A percentile compares a stretch with the other conserved stretches of the same genome.
Evolutionary conservation across 768 basidiomycete species (phyloP).

Genomic region (Flagelloscypha sp.): DNA sequence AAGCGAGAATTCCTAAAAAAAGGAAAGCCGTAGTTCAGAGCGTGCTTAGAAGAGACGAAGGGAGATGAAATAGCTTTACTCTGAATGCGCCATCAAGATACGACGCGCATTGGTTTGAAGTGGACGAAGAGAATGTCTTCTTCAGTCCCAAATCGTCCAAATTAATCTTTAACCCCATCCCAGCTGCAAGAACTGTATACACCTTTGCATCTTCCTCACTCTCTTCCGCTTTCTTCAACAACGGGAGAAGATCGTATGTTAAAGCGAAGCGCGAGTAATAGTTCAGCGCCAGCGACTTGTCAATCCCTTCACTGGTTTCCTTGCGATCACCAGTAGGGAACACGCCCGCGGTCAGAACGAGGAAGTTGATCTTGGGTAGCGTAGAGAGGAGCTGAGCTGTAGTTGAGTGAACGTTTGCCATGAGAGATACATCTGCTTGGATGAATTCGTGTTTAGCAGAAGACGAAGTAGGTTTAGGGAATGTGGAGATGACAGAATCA

Average conservation of each 20-base stretch:
- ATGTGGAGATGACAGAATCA: not conserved
- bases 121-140: slow-evolving; percentile 20
- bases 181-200: slow-evolving; percentile 23
- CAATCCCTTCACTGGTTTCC: slow-evolving; percentile 27
- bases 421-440: slow-evolving; percentile 30
- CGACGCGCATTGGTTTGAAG: slow-evolving; percentile 13
- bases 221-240: slow-evolving; percentile 21
- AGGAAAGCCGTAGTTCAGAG: too few species aligned
- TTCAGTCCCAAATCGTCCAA: slow-evolving; percentile 28
- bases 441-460: slow-evolving; percentile 28
- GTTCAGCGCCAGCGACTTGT: slow-evolving; percentile 21
- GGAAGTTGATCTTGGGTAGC: slow-evolving; percentile 31
- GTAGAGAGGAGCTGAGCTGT: slow-evolving; percentile 20
- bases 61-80: too few species aligned
- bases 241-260: slow-evolving; percentile 23
- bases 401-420: slow-evolving; percentile 28
- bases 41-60: too few species aligned
- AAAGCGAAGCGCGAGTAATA: slow-evolving; percentile 29
- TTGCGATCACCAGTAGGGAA: slow-evolving; percentile 17
- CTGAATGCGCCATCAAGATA: too few species aligned
- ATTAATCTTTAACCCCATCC: slow-evolving; percentile 19
- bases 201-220: slow-evolving; percentile 25
- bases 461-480: slow-evolving; percentile 7
- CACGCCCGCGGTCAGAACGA: slow-evolving; percentile 27
- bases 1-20: slow-evolving; percentile 22